phyloP scores from a whole-genome alignment of 495 filamentous ascomycete genomes.

The Daldinia concentrica region DNA sequence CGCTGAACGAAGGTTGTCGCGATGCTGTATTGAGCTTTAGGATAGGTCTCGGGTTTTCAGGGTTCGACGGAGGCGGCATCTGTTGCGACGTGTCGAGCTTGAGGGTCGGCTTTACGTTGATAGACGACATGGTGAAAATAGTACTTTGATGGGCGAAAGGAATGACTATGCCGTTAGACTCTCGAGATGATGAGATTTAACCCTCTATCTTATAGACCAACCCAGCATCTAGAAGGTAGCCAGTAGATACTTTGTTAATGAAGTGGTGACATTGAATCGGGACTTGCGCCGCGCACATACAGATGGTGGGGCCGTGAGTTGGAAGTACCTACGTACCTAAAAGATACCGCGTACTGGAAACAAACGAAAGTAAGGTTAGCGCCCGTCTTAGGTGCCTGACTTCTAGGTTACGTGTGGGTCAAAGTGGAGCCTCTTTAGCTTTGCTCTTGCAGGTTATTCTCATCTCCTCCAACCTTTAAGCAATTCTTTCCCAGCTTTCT shows the following conservation, averaged over 20 bases:
- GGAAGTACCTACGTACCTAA: not conserved
- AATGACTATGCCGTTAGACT: not conserved
- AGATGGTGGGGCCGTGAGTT: not conserved
- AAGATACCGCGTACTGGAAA: not conserved
- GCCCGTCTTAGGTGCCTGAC: not conserved
- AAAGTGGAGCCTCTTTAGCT: not conserved
- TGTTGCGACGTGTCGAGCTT: conserved; percentile 43
- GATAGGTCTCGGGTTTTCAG: conserved; percentile 41
- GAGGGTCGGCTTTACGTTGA: conserved; percentile 40
- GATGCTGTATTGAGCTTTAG: conserved; percentile 52
- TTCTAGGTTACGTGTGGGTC: not conserved
- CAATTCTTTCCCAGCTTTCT: not conserved
- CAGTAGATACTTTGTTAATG: not conserved
- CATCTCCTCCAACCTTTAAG: not conserved
- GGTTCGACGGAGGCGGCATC: conserved; percentile 40
- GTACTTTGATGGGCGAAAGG: not conserved
- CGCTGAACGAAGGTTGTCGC: conserved; percentile 33
- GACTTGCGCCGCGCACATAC: not conserved
- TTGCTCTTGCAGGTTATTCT: not conserved
- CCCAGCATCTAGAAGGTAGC: not conserved
- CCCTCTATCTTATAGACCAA: not conserved
- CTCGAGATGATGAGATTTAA: not conserved
- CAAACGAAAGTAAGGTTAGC: not conserved
- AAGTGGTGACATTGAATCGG: conserved; percentile 1
- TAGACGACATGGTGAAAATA: conserved; percentile 32